phyloP scores from a whole-genome alignment of 805 yeast genomes.

The Diddensiella caesifluorescens region DNA sequence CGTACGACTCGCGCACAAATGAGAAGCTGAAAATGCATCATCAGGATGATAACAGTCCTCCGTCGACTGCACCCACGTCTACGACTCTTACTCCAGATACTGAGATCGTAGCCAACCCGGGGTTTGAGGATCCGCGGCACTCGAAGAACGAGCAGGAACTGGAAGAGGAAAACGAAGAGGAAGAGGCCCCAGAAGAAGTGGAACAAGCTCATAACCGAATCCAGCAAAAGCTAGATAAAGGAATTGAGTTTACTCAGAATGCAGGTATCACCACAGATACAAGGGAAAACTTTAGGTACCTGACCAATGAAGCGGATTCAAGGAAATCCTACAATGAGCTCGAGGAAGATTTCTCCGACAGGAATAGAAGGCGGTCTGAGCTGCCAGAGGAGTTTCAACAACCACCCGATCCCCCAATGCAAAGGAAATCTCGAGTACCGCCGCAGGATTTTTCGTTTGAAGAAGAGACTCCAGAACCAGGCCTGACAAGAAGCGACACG shows the following conservation, averaged over 20 bases:
- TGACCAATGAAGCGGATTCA: neutral
- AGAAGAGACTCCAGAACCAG: slow-evolving; percentile 7
- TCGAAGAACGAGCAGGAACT: no score
- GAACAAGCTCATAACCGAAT: neutral
- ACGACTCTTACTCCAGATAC: neutral
- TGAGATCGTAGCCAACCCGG: no score
- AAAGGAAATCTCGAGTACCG: neutral
- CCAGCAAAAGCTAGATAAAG: neutral
- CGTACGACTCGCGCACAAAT: neutral
- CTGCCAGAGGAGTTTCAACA: no score
- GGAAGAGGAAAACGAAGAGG: neutral
- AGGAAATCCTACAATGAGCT: slow-evolving; percentile 1
- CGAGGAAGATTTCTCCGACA: neutral
- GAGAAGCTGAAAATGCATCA: no score
- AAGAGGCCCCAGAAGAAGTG: neutral
- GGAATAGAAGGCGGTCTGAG: no score
- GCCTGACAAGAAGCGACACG: slow-evolving; percentile 20
- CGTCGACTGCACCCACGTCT: slow-evolving; percentile 2
- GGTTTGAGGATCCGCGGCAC: no score
- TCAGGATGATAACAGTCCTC: neutral
- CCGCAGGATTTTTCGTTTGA: slow-evolving; percentile 9
- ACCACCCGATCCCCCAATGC: neutral
- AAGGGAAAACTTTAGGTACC: neutral
- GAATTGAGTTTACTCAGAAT: slow-evolving; percentile 2
- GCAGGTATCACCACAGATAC: neutral